These are phyloP conservation scores for Exophiala spinifera DNA, from an alignment of 2,329 filamentous ascomycete genomes.

Conservation along the genomic window DNA sequence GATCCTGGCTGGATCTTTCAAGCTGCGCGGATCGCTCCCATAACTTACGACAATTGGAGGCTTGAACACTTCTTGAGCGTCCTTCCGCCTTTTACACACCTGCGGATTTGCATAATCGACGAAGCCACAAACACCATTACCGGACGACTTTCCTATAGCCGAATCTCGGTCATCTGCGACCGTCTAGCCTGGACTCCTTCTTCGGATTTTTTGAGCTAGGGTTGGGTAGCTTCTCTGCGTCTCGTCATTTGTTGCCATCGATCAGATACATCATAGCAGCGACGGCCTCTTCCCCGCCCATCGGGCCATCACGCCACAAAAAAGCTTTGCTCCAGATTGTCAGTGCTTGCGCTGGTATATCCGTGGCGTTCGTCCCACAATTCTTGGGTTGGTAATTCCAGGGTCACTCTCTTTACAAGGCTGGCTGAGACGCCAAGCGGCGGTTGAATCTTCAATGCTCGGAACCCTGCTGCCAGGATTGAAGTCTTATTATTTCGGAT, in stretches of 20 bases:
- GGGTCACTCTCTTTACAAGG: conserved; percentile 3
- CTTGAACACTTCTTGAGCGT: no score
- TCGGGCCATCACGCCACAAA: not conserved
- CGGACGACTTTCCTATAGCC: not conserved
- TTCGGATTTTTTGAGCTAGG: not conserved
- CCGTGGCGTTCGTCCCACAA: conserved; percentile 8
- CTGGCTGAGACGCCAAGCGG: conserved; percentile 8
- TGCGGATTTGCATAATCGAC: not conserved
- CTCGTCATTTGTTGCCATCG: not conserved
- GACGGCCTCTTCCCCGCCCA: not conserved
- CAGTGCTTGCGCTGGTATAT: conserved; percentile 3
- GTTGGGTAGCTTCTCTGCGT: not conserved
- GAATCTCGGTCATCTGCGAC: conserved; percentile 21
- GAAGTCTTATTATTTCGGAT: not conserved
- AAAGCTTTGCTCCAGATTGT: not conserved
- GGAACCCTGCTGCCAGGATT: not conserved
- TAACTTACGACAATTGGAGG: no score
- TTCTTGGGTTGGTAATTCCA: conserved; percentile 10
- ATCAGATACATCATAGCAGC: not conserved
- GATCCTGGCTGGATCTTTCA: conserved; percentile 4
- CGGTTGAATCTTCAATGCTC: not conserved
- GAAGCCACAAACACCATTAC: not conserved
- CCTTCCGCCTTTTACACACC: not conserved
- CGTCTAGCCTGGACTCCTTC: not conserved
- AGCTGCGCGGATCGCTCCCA: conserved; percentile 8